Evolutionary conservation across 345 rosid genomes (phyloP), one percentile per base, ranked within the genome.

Genomic region (Citrus trifoliata): DNA sequence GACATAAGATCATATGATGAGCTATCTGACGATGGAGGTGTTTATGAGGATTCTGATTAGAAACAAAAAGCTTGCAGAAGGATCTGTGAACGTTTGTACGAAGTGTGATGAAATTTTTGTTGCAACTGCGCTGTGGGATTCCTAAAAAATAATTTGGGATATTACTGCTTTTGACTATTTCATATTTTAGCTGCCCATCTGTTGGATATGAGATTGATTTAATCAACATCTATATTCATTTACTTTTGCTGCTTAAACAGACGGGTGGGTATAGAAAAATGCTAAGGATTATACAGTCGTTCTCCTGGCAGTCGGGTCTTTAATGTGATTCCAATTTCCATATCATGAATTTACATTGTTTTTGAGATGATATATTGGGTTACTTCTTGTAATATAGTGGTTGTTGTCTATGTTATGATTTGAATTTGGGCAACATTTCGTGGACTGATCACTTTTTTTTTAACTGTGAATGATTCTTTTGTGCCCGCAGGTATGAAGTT

Each of bases 1-100:
- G 98, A 95, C 85, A 88, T 95, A 81, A 86, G 97, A 83, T 83
- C 93, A 16, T 95, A 90, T 64, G 97, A 95, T 80, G 98, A 93
- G 61, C 72, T 89, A 22, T 93, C 98, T 27, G 93, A 90, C 37
- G 94, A 91, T 79, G 88, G 86, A 71, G 97, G 87, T 72, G 82
- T 84, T 67, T 88, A 88, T 10, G 95, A 91, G 46, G 98, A 95
- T 85, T 90, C 97, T 72, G 98, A 95, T 78, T 95, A 80, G 87
- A 77, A 82, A 76, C 85, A 77, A 76, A 78, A 67, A 18, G 70
- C 77, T 68, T 72, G 82, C 84, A 35, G 79, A 78, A 78, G 27
- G 70, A 68, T 56, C 76, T 80, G 80, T 62, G 64, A 38, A 53
- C 62, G n/a, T 64, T 21, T 40, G 74, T 69, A 69, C 51, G 25